These are phyloP conservation scores for Tricholoma sp. DNA, from an alignment of 768 basidiomycete species.

Conservation along the genomic window DNA sequence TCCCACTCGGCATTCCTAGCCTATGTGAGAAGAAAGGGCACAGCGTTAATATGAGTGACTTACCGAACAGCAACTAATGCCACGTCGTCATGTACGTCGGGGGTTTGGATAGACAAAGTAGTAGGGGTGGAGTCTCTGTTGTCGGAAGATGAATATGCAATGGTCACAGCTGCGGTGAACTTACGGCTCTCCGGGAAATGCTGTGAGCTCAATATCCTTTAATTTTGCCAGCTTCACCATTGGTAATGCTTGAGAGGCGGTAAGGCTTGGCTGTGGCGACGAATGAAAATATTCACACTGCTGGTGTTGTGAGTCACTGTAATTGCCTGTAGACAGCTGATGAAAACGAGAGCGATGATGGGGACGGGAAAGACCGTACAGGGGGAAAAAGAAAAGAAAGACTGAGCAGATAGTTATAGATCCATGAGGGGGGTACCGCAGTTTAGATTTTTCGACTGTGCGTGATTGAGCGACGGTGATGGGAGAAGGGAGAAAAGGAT, in stretches of 20 bases:
- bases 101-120: slow-evolving; percentile 9
- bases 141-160: not conserved
- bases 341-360: not conserved
- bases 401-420: slow-evolving; percentile 11
- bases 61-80: slow-evolving; percentile 13
- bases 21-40: not conserved
- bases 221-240: slow-evolving; percentile 1
- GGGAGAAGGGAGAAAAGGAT: slow-evolving; percentile 4
- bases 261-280: not conserved
- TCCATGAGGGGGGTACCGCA: slow-evolving; percentile 9
- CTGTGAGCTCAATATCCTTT: slow-evolving; percentile 1
- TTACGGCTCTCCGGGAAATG: slow-evolving; percentile 3
- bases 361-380: slow-evolving; percentile 2
- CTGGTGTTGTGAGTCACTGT: not conserved
- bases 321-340: not conserved
- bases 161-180: not conserved
- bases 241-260: not conserved
- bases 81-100: slow-evolving; percentile 4
- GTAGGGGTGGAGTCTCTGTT: slow-evolving; percentile 4
- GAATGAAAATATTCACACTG: not conserved
- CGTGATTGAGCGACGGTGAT: slow-evolving; percentile 1
- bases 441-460: not conserved
- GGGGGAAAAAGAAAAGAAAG: not conserved
- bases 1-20: slow-evolving; percentile 9
- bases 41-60: slow-evolving; percentile 5